Evolutionary conservation across 169 alveolate genomes (phyloP).

Genomic region (Cryptosporidium tyzzeri): DNA sequence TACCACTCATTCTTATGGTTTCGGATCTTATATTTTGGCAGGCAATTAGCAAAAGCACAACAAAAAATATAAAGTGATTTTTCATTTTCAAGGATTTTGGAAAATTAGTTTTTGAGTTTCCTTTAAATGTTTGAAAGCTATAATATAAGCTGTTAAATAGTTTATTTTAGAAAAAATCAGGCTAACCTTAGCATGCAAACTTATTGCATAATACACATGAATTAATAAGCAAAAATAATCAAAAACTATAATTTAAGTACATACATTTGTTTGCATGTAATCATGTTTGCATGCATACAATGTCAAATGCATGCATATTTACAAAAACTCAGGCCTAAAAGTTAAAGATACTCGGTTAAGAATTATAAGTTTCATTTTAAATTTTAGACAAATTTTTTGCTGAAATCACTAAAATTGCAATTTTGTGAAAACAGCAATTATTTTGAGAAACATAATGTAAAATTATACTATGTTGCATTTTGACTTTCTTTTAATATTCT

Average conservation of each 20-base stretch:
- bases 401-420: neutral
- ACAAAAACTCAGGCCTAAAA: neutral
- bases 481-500: neutral
- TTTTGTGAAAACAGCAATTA: neutral
- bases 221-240: no score
- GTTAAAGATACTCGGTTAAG: no score
- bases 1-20: slow-evolving; percentile 1
- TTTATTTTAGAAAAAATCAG: no score
- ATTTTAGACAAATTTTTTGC: neutral
- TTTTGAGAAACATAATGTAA: neutral
- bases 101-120: neutral
- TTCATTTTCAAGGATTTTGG: neutral
- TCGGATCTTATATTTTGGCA: slow-evolving; percentile 7
- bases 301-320: neutral
- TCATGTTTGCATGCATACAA: neutral
- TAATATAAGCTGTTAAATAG: no score
- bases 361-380: neutral
- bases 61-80: neutral
- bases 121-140: no score
- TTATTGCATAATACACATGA: neutral
- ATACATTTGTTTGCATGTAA: neutral
- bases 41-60: neutral
- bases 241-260: no score
- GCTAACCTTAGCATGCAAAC: no score
- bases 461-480: neutral